Evolutionary conservation across 495 filamentous ascomycete genomes (phyloP).

Genomic region (Trichoderma erinaceum): DNA sequence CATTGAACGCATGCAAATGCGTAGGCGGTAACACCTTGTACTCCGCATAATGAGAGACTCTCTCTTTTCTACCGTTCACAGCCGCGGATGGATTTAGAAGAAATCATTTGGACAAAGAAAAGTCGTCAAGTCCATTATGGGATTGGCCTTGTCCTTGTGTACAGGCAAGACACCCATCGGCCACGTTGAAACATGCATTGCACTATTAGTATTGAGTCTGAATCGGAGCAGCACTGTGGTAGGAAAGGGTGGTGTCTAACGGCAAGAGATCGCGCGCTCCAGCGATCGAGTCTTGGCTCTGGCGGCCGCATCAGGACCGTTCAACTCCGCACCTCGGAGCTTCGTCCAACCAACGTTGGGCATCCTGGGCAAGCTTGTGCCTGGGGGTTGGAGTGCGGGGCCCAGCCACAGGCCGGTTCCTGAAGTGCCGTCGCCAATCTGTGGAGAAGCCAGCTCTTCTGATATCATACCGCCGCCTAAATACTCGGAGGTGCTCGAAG

Average conservation of each 20-base stretch:
- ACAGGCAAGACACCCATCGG: not conserved
- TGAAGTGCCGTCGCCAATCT: conserved; percentile 13
- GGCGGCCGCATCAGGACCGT: not conserved
- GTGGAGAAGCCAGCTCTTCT: not conserved
- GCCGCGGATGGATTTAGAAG: no score
- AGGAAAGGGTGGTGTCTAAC: not conserved
- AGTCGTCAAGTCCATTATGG: not conserved
- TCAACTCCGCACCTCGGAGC: not conserved
- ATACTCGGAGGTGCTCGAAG: not conserved
- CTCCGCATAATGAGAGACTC: not conserved
- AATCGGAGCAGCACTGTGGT: not conserved
- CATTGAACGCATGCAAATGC: not conserved
- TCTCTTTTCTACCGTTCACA: not conserved
- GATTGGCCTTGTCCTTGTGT: not conserved
- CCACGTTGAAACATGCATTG: not conserved
- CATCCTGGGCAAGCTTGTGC: not conserved
- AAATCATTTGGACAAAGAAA: not conserved
- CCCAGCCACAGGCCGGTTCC: not conserved
- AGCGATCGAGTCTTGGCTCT: not conserved
- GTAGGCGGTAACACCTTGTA: not conserved
- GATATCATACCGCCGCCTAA: not conserved
- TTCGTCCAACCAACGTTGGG: not conserved
- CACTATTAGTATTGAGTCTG: not conserved
- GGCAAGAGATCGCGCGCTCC: not conserved
- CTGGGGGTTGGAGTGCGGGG: conserved; percentile 1